Percentiles rank a stretch among this genome's conserved stretches.
Evolutionary conservation across 2,329 filamentous ascomycete species (phyloP).

Genomic region (Pseudogymnoascus sp.): DNA sequence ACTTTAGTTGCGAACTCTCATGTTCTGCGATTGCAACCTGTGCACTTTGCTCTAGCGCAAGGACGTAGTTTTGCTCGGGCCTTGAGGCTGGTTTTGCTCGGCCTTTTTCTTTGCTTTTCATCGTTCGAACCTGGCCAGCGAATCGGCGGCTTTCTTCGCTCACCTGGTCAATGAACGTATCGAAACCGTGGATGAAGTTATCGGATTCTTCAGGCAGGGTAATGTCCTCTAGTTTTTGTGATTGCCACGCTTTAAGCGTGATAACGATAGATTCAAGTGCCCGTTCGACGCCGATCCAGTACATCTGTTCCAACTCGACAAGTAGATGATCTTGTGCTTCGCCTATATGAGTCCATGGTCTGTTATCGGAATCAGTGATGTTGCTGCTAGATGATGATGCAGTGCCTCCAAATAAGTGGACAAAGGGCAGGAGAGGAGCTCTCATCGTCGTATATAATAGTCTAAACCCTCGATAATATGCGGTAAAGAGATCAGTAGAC

Average conservation of each 20-base stretch:
- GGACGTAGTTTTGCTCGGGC: conserved; percentile 8
- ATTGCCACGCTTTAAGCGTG: conserved; percentile 30
- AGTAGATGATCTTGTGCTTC: conserved; percentile 15
- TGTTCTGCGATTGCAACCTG: neutral
- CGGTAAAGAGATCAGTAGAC: neutral
- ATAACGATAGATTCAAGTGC: conserved; percentile 31
- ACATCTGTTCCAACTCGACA: conserved; percentile 26
- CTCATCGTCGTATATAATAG: neutral
- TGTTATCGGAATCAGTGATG: conserved; percentile 10
- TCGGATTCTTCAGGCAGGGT: conserved; percentile 23
- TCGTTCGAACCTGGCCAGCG: neutral
- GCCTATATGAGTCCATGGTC: conserved; percentile 9
- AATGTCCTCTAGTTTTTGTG: conserved; percentile 15
- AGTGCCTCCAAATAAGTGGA: neutral
- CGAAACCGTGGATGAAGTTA: conserved; percentile 30
- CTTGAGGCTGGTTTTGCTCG: neutral
- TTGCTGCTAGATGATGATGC: neutral
- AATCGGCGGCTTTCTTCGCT: conserved; percentile 26
- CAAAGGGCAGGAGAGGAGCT: neutral
- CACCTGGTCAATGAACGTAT: conserved; percentile 33
- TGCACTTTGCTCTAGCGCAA: conserved; percentile 17
- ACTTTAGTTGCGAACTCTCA: conserved; percentile 18
- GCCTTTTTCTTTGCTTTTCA: neutral
- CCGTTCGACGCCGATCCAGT: conserved; percentile 31
- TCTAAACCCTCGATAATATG: neutral